Conservation (phyloP, 2,329 filamentous ascomycete genomes). For the Claviceps citrina region DNA sequence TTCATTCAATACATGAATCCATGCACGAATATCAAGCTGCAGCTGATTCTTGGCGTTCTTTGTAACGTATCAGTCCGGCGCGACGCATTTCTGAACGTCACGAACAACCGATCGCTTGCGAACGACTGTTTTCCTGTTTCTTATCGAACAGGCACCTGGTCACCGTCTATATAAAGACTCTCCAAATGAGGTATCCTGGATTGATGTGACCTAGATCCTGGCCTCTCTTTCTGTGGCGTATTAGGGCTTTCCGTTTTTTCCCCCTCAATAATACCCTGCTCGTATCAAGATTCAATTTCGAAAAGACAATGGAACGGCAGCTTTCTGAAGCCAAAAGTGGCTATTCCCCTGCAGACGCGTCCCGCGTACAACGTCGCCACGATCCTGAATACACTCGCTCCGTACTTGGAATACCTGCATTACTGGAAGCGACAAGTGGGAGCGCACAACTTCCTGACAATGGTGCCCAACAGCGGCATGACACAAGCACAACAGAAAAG, state of each 20-base stretch:
- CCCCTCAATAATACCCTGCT: neutral
- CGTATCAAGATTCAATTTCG: neutral
- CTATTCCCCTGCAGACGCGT: neutral
- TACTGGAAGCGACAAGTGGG: conserved; percentile 1
- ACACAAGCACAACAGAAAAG: conserved; percentile 1
- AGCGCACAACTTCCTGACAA: neutral
- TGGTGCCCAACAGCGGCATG: neutral
- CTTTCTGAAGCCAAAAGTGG: neutral
- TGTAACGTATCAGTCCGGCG: neutral
- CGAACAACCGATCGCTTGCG: neutral
- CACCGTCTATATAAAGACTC: neutral
- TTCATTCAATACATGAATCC: neutral
- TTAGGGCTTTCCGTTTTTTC: neutral
- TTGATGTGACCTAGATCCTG: neutral
- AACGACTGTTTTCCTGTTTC: neutral
- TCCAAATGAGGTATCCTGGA: neutral
- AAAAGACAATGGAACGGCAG: conserved; percentile 1
- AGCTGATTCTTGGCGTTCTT: neutral
- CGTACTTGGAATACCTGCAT: conserved; percentile 2
- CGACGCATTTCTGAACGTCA: neutral
- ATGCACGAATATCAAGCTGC: neutral
- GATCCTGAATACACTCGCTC: conserved; percentile 2
- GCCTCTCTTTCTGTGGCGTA: neutral
- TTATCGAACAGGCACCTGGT: neutral
- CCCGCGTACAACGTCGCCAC: neutral